Evolutionary conservation across 495 filamentous ascomycete species (phyloP).

Genomic region (Daldinia vernicosa): DNA sequence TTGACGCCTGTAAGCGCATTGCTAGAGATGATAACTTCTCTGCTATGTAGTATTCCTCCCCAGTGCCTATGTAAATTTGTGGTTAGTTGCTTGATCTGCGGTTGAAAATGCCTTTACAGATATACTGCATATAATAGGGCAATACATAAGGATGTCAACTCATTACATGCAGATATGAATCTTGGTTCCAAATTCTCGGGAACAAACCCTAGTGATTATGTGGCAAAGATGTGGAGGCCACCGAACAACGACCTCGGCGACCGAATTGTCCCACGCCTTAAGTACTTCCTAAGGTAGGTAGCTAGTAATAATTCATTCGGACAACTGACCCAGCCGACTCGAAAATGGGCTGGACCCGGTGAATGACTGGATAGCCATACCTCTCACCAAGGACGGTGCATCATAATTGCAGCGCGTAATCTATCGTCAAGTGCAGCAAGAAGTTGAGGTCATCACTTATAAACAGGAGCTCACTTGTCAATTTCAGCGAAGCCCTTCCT

Average conservation of each 20-base stretch:
- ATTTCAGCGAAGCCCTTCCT: constrained; percentile 69
- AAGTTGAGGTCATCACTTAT: not conserved
- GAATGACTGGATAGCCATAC: not conserved
- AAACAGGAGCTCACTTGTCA: constrained; percentile 15
- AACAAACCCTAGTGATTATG: not conserved
- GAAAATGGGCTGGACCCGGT: not conserved
- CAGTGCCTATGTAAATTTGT: not conserved
- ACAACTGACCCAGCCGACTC: not conserved
- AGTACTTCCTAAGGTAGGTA: not conserved
- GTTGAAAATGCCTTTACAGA: not conserved
- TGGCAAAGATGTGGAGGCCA: not conserved
- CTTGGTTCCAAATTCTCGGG: constrained; percentile 17
- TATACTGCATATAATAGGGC: constrained; percentile 5
- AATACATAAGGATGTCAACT: not conserved
- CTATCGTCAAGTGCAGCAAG: not conserved
- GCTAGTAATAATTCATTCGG: not conserved
- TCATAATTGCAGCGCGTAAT: not conserved
- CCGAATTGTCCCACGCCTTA: not conserved
- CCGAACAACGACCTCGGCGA: constrained; percentile 6
- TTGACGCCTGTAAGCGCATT: not conserved
- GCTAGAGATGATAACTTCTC: not conserved
- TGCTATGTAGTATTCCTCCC: not conserved
- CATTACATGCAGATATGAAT: constrained; percentile 14
- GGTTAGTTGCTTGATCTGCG: not conserved
- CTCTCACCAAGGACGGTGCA: not conserved